Conservation (phyloP, 139 green algal species). For the Closterium sp. region DNA sequence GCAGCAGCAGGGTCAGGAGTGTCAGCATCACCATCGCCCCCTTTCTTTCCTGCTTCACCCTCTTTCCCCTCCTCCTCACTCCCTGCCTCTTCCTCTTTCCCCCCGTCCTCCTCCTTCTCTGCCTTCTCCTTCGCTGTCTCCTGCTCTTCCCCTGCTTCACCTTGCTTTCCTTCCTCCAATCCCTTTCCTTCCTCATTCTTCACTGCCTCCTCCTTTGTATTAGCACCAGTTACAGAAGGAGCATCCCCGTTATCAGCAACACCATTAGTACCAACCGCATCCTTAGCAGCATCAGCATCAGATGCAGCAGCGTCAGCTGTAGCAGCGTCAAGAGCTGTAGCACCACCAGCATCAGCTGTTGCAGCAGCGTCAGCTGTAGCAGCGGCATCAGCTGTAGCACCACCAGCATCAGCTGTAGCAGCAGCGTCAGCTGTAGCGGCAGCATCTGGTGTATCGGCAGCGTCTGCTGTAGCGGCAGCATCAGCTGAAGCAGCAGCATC, state of each 20-base stretch:
- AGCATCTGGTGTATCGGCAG: too few relatives aligned
- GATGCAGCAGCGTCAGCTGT: too few relatives aligned
- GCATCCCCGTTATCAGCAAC: neutral
- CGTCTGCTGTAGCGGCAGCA: too few relatives aligned
- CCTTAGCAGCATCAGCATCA: neutral
- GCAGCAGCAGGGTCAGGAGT: neutral
- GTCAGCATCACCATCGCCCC: neutral
- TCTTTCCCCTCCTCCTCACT: neutral
- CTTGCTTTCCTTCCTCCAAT: neutral
- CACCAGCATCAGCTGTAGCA: too few relatives aligned
- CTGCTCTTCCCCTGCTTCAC: neutral
- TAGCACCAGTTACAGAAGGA: neutral
- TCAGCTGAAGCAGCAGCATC: neutral
- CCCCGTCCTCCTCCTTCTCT: neutral
- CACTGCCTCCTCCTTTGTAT: neutral
- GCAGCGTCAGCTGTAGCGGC: too few relatives aligned
- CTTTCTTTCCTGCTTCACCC: neutral
- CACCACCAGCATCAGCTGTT: too few relatives aligned
- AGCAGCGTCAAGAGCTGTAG: too few relatives aligned
- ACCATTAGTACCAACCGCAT: neutral
- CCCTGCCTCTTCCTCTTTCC: neutral
- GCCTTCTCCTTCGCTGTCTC: neutral
- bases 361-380: too few relatives aligned
- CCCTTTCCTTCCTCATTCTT: neutral
- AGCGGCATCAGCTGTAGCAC: too few relatives aligned